A percentile compares a stretch with the other conserved stretches of the same genome.
phyloP scores from a whole-genome alignment of 805 yeast species.

The Scheffersomyces ergatensis region DNA sequence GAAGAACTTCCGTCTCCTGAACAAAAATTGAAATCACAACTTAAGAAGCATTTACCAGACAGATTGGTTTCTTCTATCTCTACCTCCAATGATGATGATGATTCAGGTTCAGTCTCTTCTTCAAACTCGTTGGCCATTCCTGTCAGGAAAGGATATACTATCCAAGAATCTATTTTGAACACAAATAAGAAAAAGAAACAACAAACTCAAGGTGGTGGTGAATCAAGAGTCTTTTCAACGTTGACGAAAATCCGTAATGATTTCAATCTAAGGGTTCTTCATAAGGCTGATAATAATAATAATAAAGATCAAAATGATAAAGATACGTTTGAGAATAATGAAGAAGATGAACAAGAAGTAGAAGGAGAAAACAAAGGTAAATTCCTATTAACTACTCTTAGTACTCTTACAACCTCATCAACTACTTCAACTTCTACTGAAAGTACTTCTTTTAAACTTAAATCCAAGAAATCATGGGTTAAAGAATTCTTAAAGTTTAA shows the following conservation, averaged over 20 bases:
- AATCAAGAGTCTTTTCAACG: neutral
- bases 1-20: slow-evolving; percentile 6
- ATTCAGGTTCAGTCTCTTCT: too few species aligned
- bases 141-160: neutral
- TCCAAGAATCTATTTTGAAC: neutral
- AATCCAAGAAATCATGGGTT: slow-evolving; percentile 20
- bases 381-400: neutral
- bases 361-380: neutral
- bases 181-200: neutral
- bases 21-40: slow-evolving; percentile 4
- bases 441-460: slow-evolving; percentile 2
- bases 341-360: neutral
- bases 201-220: neutral
- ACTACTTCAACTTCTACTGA: neutral
- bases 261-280: too few species aligned
- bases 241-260: neutral
- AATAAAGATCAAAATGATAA: neutral
- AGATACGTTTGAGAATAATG: neutral
- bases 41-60: slow-evolving; percentile 6
- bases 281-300: too few species aligned
- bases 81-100: too few species aligned
- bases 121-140: slow-evolving; percentile 6
- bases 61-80: slow-evolving; percentile 1
- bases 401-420: neutral
- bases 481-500: slow-evolving; percentile 19